These are phyloP conservation scores for Eragrostis nindensis DNA, from an alignment of 176 grass and related monocot genomes.

Conservation along the genomic window DNA sequence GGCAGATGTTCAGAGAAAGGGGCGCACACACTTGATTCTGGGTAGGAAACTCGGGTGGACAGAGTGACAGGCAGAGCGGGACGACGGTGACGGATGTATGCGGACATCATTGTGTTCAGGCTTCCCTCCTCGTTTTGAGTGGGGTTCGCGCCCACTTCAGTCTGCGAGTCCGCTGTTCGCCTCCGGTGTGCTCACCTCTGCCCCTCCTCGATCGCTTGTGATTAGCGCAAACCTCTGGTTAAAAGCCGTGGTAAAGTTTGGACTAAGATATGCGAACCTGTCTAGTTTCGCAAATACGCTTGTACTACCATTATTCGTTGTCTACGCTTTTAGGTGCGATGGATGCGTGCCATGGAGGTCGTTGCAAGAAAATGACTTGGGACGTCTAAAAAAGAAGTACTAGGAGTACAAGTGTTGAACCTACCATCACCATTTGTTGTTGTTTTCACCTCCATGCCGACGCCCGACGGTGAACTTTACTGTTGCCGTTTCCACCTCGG, in stretches of 20 bases:
- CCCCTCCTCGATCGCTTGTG: too few species aligned
- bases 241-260: neutral
- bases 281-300: too few species aligned
- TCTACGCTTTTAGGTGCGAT: too few species aligned
- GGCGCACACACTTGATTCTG: neutral
- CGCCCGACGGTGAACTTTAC: neutral
- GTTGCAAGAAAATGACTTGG: neutral
- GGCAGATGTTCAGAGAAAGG: neutral
- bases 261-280: neutral
- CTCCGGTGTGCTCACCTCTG: constrained; percentile 37
- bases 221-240: neutral
- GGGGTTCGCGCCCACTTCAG: constrained; percentile 37
- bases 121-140: constrained; percentile 29
- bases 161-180: neutral
- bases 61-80: neutral
- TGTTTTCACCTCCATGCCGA: neutral
- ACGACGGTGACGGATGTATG: neutral
- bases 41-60: constrained; percentile 27
- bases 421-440: too few species aligned
- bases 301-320: too few species aligned
- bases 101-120: constrained; percentile 39
- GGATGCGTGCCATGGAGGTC: neutral
- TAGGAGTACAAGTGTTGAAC: too few species aligned
- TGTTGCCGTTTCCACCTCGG: neutral
- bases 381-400: neutral